Evolutionary conservation across 106 monocot species (phyloP).

Genomic region (Phalaenopsis aphrodite): DNA sequence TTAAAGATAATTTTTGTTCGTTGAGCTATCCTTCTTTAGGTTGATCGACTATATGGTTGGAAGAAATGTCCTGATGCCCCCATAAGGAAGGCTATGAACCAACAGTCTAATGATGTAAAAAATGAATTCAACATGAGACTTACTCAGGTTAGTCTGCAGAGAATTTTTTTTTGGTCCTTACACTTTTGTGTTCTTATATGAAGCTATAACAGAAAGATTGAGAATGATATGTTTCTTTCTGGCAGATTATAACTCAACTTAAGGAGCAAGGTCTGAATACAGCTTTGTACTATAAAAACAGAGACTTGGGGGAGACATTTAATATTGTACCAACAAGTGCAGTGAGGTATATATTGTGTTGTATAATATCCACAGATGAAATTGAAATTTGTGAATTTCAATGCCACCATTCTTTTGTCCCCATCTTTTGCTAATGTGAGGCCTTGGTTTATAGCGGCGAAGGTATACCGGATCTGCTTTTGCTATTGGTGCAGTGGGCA

Average conservation of each 20-base stretch:
- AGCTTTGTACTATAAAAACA: constrained; percentile 92
- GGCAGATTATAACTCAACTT: constrained; percentile 75
- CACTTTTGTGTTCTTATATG: not conserved
- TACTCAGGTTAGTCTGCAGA: constrained; percentile 39
- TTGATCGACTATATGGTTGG: constrained; percentile 98
- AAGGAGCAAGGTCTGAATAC: constrained; percentile 94
- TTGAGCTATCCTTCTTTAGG: constrained; percentile 27
- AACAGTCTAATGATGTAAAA: constrained; percentile 80
- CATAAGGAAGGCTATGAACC: constrained; percentile 64
- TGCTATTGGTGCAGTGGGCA: constrained; percentile 84
- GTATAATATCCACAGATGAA: not conserved
- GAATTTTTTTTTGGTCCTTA: not conserved
- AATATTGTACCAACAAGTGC: constrained; percentile 99
- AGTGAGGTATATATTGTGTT: constrained; percentile 46
- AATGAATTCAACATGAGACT: constrained; percentile 85
- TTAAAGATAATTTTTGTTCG: not conserved
- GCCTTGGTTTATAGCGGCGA: constrained; percentile 59
- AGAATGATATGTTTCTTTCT: constrained; percentile 2
- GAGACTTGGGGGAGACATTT: constrained; percentile 89
- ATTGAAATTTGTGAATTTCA: not conserved
- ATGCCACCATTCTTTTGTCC: not conserved
- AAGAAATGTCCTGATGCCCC: constrained; percentile 66
- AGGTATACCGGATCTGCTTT: constrained; percentile 87
- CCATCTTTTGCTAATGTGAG: constrained; percentile 7
- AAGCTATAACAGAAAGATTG: not conserved